Percentiles rank a stretch among this genome's conserved stretches.
phyloP scores from a whole-genome alignment of 2,329 filamentous ascomycete species.

The Colletotrichum gloeosporioides region DNA sequence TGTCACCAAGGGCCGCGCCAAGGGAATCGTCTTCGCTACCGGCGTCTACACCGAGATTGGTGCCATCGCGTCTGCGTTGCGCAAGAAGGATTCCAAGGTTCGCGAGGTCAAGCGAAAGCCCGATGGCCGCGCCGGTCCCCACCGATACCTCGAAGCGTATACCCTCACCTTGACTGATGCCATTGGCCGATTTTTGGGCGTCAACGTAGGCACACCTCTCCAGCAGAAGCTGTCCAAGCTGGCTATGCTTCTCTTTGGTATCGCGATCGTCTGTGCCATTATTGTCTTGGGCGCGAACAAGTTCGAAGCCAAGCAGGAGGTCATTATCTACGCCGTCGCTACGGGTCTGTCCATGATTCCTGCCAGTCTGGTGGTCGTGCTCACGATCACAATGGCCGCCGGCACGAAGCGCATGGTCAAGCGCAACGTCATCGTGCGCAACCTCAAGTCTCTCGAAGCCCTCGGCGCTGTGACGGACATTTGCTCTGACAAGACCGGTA shows the following conservation, averaged over 20 bases:
- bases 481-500: conserved; percentile 34
- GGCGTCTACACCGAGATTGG: conserved; percentile 68
- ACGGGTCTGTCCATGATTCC: conserved; percentile 67
- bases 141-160: conserved; percentile 46
- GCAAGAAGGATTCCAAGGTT: conserved; percentile 52
- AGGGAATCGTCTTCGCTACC: conserved; percentile 63
- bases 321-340: conserved; percentile 69
- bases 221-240: conserved; percentile 70
- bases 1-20: conserved; percentile 66
- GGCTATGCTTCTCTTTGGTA: conserved; percentile 65
- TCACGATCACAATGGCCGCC: conserved; percentile 72
- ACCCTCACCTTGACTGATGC: conserved; percentile 55
- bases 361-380: conserved; percentile 66
- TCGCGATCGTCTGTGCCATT: conserved; percentile 69
- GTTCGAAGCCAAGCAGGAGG: conserved; percentile 54
- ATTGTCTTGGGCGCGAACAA: conserved; percentile 67
- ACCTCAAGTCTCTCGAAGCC: conserved; percentile 49
- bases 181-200: conserved; percentile 65
- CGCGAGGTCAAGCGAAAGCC: conserved; percentile 49
- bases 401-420: conserved; percentile 52
- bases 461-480: conserved; percentile 49
- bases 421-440: conserved; percentile 63
- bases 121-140: conserved; percentile 52
- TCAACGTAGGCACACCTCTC: conserved; percentile 71
- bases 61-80: conserved; percentile 66